Conservation (phyloP, 345 rosid species). For the Ceriops decandra region DNA sequence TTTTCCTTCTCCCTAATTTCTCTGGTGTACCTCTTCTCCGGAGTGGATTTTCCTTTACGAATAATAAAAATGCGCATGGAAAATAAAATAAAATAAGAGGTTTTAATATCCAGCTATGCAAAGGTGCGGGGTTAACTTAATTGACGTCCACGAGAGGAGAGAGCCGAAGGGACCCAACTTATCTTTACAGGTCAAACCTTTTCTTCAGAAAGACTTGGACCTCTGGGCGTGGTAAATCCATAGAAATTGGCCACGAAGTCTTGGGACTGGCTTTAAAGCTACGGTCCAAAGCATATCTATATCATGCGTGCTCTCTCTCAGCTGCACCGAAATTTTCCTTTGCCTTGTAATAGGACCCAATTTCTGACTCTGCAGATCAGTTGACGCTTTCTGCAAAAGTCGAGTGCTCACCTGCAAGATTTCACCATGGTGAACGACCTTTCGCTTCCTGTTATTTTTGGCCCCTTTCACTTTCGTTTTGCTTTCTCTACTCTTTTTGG, state of each 20-base stretch:
- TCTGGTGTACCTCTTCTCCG: too few species aligned
- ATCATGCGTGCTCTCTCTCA: background rate
- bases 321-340: background rate
- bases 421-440: slow-evolving; percentile 11
- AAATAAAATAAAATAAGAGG: too few species aligned
- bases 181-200: slow-evolving; percentile 42
- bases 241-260: background rate
- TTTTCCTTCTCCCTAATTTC: too few species aligned
- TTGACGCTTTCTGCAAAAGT: background rate
- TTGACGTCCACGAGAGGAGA: background rate
- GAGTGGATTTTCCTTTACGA: too few species aligned
- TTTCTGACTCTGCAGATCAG: background rate
- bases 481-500: slow-evolving; percentile 32
- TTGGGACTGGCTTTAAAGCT: background rate
- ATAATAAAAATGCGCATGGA: too few species aligned
- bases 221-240: background rate
- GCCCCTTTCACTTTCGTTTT: slow-evolving; percentile 16
- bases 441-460: slow-evolving; percentile 12
- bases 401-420: slow-evolving; percentile 1
- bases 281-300: background rate
- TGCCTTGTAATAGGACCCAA: background rate
- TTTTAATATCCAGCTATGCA: too few species aligned
- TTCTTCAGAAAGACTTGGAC: slow-evolving; percentile 3
- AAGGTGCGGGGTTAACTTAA: too few species aligned
- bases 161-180: background rate